Base-by-base conservation (phyloP, 2,329 filamentous ascomycete species). In the Coniella vitis region DNA sequence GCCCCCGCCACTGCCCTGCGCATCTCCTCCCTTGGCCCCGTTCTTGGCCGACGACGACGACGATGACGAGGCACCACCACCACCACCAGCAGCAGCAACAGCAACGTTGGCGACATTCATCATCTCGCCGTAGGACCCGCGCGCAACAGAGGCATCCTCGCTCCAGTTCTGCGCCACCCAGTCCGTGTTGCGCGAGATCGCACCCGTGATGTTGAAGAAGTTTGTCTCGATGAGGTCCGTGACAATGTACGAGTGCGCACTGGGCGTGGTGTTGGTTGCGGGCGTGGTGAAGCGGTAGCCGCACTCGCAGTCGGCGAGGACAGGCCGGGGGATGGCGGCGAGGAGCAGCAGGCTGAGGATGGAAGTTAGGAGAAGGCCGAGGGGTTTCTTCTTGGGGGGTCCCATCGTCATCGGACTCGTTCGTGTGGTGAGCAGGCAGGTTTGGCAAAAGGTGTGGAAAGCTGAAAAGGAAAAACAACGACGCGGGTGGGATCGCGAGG, bases 161-260 rank as follows among this genome's bases (percentile, higher is more conserved):
- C 83, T 83, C 68, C 86, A 90, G 22, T 73, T 71, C 61, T 90
- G 86, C 13, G 76, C 71, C 21, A 68, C 61, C 87, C 87, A 91
- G 54, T 82, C 75, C 3, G 74, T 68, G 56, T 79, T 70, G 4
- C 67, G 58, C 14, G 70, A 65, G 40, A 79, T 66, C 48, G 75
- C 63, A 9, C 66, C 25, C 5, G 25, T 57, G 34, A 78, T 60
- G 52, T 78, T 77, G 3, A 81, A 67, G 60, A 90, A 90, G 65
- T 90, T 82, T 17, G 83, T 83, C 60, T 90, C 86, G 45, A 87
- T 65, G 10, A 81, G 61, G 52, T 90, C 81, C 2, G 83, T 87
- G 62, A 86, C 90, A 45, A 85, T 60, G 36, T 38, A 35, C 8
- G 71, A 65, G 40, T 64, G 58, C 7, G 58, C 50, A 4, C 61